Evolutionary conservation across 495 filamentous ascomycete genomes (phyloP), one percentile per base, ranked within the genome.

Genomic region (Endocarpon pusillum): DNA sequence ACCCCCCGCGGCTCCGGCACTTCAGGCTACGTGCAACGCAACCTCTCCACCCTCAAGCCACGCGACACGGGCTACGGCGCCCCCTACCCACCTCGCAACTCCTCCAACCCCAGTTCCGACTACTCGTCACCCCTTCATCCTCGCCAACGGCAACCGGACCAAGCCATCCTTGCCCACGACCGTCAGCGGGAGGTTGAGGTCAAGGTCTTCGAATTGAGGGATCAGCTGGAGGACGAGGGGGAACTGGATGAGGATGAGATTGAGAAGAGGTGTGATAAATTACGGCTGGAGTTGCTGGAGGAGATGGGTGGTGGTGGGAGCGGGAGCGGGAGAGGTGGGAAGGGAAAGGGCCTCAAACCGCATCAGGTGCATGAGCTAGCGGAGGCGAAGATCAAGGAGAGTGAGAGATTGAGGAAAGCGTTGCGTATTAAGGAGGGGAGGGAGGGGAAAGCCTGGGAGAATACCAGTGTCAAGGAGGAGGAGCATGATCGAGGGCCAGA

Each of bases 331-430:
- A 34, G 34, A 19, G 29, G 9, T 9, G 19, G 38, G 42, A 57
- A 55, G 50, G 59, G 55, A 43, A 64, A 58, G 44, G 66, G 61
- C 19, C 59, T 94, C 29, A 99, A 94, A 58, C 61, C 71, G 38
- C 84, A 96, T 60, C 83, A 94, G 55, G 86, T 96, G 17, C 89
- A 99, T 68, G 87, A 96, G 57, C 56, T 92, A 45, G 89, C 89
- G 17, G 77, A 85, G 50, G 87, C 86, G 35, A 99, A 99, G 72
- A 86, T 92, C 48, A 76, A 80, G 52, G 87, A 99, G 67, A 92
- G 75, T 52, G 85, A 94, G 64, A 63, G 79, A 54, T 61, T 96
- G 49, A 58, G 86, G 39, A 83, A 70, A 55, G 89, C 89, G 18
- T 65, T 99, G 51, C 84, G 84, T 31, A 93, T 96, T 42, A 69